Conservation (phyloP, 2,329 filamentous ascomycete species). For the Fusarium metavorans region DNA sequence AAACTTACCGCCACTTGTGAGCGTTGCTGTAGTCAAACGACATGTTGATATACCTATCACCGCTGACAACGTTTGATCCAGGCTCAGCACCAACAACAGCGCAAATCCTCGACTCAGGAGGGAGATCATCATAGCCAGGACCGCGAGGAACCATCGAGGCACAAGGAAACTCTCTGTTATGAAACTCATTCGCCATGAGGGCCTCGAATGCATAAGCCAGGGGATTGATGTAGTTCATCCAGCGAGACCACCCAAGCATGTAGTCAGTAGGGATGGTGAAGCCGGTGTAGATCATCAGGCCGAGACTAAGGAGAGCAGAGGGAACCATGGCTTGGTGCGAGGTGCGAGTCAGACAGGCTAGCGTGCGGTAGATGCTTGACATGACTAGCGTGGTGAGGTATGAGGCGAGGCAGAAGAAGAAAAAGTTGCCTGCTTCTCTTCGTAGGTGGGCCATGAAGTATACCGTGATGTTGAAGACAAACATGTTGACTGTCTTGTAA, state of each 20-base stretch:
- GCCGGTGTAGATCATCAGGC: slow-evolving; percentile 63
- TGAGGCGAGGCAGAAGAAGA: slow-evolving; percentile 64
- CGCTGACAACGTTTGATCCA: slow-evolving; percentile 66
- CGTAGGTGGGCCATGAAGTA: slow-evolving; percentile 77
- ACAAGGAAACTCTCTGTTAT: slow-evolving; percentile 68
- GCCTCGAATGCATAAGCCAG: slow-evolving; percentile 64
- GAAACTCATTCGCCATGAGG: slow-evolving; percentile 48
- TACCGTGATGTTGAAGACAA: slow-evolving; percentile 52
- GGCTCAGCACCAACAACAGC: slow-evolving; percentile 65
- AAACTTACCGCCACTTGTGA: slow-evolving; percentile 63
- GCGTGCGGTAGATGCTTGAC: slow-evolving; percentile 47
- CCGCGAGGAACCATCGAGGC: slow-evolving; percentile 59
- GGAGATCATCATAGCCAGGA: slow-evolving; percentile 50
- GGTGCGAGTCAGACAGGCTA: slow-evolving; percentile 46
- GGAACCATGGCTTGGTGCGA: slow-evolving; percentile 60
- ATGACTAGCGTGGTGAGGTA: slow-evolving; percentile 50
- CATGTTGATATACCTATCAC: slow-evolving; percentile 69
- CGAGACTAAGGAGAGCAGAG: slow-evolving; percentile 62
- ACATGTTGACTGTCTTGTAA: slow-evolving; percentile 44
- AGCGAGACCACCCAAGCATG: slow-evolving; percentile 55
- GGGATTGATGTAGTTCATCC: slow-evolving; percentile 75
- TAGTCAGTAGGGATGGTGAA: slow-evolving; percentile 44
- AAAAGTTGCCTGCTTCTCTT: slow-evolving; percentile 69
- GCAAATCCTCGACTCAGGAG: slow-evolving; percentile 63
- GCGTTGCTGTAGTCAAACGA: slow-evolving; percentile 68